These are phyloP conservation scores for Daedaleopsis nitida DNA, from an alignment of 768 basidiomycete genomes.

Conservation along the genomic window DNA sequence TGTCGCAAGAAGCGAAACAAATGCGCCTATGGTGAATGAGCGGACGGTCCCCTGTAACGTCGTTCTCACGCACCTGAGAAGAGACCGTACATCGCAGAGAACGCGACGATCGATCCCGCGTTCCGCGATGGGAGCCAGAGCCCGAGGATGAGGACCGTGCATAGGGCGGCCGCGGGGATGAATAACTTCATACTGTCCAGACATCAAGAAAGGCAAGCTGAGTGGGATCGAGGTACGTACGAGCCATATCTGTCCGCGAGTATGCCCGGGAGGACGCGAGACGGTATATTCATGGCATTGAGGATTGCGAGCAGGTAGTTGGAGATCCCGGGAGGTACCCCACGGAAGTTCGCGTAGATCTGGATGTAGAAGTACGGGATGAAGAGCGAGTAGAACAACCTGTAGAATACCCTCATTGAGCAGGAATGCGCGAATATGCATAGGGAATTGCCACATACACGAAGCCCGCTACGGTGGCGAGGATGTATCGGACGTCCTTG, in stretches of 20 bases:
- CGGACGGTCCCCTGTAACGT: too few species aligned
- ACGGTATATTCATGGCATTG: slow-evolving; percentile 32
- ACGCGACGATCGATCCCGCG: slow-evolving; percentile 28
- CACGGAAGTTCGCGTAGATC: slow-evolving; percentile 30
- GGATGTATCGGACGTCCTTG: slow-evolving; percentile 25
- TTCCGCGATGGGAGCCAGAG: slow-evolving; percentile 34
- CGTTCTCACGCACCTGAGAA: slow-evolving; percentile 29
- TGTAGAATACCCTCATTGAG: not conserved
- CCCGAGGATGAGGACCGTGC: slow-evolving; percentile 28
- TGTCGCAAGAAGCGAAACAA: slow-evolving; percentile 32
- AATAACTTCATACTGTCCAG: slow-evolving; percentile 30
- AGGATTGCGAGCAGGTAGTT: slow-evolving; percentile 35
- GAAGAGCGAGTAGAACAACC: slow-evolving; percentile 34
- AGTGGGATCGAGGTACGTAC: slow-evolving; percentile 11
- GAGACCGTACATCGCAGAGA: slow-evolving; percentile 33
- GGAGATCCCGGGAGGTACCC: slow-evolving; percentile 25
- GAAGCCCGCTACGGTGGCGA: slow-evolving; percentile 24
- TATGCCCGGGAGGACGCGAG: slow-evolving; percentile 33
- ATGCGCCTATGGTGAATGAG: slow-evolving; percentile 24
- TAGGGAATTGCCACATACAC: slow-evolving; percentile 15
- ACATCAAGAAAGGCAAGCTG: not conserved
- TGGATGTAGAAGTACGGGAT: slow-evolving; percentile 39
- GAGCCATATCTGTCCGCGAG: slow-evolving; percentile 31
- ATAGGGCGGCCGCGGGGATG: slow-evolving; percentile 27
- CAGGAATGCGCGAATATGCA: not conserved